phyloP scores from a whole-genome alignment of 2,329 filamentous ascomycete genomes.

The Bipolaris sorokiniana region DNA sequence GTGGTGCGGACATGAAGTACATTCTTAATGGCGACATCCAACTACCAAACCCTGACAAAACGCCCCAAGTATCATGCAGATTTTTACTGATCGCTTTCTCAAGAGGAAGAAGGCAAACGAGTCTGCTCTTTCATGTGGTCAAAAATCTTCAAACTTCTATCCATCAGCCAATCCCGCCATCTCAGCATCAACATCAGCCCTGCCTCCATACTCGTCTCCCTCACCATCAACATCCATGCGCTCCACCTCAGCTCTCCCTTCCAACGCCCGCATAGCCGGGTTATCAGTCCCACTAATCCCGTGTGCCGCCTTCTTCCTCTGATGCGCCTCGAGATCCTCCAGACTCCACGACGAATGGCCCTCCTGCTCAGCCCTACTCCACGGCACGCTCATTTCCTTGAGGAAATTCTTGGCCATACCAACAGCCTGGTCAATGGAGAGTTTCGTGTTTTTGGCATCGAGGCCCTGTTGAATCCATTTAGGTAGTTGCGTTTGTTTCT shows the following conservation, averaged over 20 bases:
- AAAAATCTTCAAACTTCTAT: neutral
- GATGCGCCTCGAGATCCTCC: constrained; percentile 76
- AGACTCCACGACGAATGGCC: constrained; percentile 92
- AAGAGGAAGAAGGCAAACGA: neutral
- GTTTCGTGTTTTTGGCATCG: constrained; percentile 81
- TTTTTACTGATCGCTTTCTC: neutral
- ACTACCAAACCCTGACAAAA: neutral
- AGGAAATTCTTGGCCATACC: constrained; percentile 88
- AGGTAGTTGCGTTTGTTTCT: constrained; percentile 86
- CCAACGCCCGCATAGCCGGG: constrained; percentile 47
- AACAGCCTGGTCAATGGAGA: constrained; percentile 95
- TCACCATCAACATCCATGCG: constrained; percentile 21
- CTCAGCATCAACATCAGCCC: constrained; percentile 43
- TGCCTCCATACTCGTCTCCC: constrained; percentile 43
- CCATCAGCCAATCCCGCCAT: constrained; percentile 42
- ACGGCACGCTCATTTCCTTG: constrained; percentile 89
- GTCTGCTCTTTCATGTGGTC: neutral
- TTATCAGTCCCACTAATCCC: constrained; percentile 67
- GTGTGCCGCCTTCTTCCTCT: constrained; percentile 75
- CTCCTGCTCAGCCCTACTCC: constrained; percentile 81
- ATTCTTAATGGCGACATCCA: neutral
- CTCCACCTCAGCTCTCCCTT: constrained; percentile 39
- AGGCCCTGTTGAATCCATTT: constrained; percentile 96
- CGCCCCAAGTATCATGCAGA: neutral
- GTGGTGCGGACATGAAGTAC: neutral